Evolutionary conservation across 75 land plant genomes (phyloP).

Genomic region (Pinus albicaulis): DNA sequence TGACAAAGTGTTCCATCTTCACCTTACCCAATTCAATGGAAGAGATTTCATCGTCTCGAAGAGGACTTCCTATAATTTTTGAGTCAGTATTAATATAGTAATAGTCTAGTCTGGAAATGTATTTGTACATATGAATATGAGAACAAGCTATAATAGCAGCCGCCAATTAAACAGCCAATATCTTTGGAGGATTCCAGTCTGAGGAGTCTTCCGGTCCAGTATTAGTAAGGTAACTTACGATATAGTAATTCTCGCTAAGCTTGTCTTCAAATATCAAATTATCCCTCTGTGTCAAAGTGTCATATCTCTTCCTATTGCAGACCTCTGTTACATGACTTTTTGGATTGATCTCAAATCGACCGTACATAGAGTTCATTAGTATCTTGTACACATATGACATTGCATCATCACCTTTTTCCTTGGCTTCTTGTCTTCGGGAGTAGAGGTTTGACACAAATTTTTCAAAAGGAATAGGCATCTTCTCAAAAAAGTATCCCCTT

Average conservation of each 20-base stretch:
- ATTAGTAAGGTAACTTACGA: not conserved
- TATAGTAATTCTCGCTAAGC: constrained; percentile 5
- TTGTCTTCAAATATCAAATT: not conserved
- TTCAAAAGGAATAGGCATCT: not conserved
- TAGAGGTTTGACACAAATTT: not conserved
- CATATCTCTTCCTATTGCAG: too few relatives aligned
- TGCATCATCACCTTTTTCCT: not conserved
- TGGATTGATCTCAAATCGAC: constrained; percentile 8
- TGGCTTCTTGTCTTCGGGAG: not conserved
- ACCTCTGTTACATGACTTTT: not conserved
- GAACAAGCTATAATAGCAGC: not conserved
- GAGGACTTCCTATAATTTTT: too few relatives aligned
- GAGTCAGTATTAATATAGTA: too few relatives aligned
- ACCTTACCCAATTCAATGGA: not conserved
- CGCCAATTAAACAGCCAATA: not conserved
- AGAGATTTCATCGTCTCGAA: too few relatives aligned
- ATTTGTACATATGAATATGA: not conserved
- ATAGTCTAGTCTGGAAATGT: too few relatives aligned
- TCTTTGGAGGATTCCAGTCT: not conserved
- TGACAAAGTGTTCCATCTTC: not conserved
- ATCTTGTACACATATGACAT: constrained; percentile 6
- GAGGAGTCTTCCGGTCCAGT: not conserved
- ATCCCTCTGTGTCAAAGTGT: not conserved
- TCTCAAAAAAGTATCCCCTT: not conserved
- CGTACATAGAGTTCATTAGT: constrained; percentile 2